Evolutionary conservation across 2,329 filamentous ascomycete species (phyloP).

Genomic region (Harringtonia aguacate): DNA sequence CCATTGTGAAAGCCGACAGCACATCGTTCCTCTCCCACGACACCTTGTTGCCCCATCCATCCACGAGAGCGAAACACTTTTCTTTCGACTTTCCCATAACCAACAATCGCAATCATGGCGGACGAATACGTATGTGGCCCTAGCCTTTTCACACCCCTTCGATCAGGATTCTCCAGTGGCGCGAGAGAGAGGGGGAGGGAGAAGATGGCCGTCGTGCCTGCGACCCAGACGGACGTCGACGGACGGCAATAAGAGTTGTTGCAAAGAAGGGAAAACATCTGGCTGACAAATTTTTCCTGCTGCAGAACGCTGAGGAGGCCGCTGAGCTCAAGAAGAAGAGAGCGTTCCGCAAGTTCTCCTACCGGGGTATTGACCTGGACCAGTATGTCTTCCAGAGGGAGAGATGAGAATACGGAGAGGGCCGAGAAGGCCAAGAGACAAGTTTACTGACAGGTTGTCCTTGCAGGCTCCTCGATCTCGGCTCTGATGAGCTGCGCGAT

Average conservation of each 20-base stretch:
- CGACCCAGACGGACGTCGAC: neutral
- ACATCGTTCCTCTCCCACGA: conserved; percentile 12
- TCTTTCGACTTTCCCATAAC: conserved; percentile 13
- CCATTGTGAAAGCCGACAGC: neutral
- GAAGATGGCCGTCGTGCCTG: neutral
- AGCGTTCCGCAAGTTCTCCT: conserved; percentile 99
- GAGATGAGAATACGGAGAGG: neutral
- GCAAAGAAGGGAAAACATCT: neutral
- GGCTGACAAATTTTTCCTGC: neutral
- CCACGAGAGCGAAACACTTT: conserved; percentile 21
- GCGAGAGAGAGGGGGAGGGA: neutral
- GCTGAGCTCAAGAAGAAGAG: conserved; percentile 99
- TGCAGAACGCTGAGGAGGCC: conserved; percentile 91
- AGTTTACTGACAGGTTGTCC: neutral
- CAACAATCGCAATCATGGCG: conserved; percentile 59
- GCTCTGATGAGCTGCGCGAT: conserved; percentile 97
- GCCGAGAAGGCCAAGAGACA: neutral
- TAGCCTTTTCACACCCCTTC: too few relatives aligned
- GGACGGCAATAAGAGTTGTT: neutral
- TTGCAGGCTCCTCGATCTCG: conserved; percentile 92
- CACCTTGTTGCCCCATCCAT: conserved; percentile 11
- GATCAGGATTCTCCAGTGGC: neutral
- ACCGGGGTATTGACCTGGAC: conserved; percentile 98
- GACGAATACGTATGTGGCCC: conserved; percentile 35
- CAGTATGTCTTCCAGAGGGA: conserved; percentile 56